phyloP scores from a whole-genome alignment of 2,329 filamentous ascomycete genomes.

The Talaromyces verruculosus region DNA sequence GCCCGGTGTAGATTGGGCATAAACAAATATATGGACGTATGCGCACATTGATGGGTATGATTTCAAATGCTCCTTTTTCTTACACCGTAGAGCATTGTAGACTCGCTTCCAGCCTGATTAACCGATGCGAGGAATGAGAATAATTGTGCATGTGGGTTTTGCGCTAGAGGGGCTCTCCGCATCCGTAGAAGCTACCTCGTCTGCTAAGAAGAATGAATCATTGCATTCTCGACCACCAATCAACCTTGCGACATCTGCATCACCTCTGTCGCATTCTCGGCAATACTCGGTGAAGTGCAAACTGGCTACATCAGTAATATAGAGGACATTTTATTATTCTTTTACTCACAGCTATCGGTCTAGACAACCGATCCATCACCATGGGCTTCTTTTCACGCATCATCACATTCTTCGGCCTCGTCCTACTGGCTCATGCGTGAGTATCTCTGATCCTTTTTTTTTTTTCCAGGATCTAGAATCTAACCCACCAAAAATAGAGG shows the following conservation, averaged over 20 bases:
- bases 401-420: conserved; percentile 70
- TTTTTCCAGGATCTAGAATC: no score
- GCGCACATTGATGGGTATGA: not conserved
- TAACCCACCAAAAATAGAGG: conserved; percentile 59
- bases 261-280: not conserved
- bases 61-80: not conserved
- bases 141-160: not conserved
- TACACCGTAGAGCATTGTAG: not conserved
- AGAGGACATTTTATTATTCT: not conserved
- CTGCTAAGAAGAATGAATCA: not conserved
- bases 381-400: conserved; percentile 73
- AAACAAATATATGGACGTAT: not conserved
- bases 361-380: conserved; percentile 6
- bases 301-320: not conserved
- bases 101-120: not conserved
- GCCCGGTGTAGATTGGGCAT: conserved; percentile 14
- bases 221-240: conserved; percentile 4
- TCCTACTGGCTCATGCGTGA: conserved; percentile 86
- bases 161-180: conserved; percentile 17
- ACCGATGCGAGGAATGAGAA: not conserved
- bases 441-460: conserved; percentile 31
- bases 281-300: not conserved
- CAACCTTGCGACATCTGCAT: not conserved
- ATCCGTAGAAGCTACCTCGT: conserved; percentile 7
- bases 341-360: not conserved